Conservation (phyloP, 495 filamentous ascomycete genomes). For the Aspergillus kassunensis region DNA sequence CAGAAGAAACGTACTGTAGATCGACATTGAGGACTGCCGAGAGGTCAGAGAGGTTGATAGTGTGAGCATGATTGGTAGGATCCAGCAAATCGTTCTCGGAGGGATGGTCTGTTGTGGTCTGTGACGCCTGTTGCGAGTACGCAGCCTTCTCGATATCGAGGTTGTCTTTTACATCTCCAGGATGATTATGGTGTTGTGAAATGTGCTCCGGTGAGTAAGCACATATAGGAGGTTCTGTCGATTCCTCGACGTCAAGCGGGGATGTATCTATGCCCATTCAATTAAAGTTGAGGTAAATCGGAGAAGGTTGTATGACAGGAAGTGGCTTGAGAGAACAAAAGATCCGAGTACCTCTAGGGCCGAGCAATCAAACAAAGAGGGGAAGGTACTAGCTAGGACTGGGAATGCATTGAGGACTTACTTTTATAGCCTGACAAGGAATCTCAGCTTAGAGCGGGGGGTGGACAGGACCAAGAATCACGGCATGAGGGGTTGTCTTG, state of each 20-base stretch:
- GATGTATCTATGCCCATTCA: constrained; percentile 43
- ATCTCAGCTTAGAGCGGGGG: constrained; percentile 1
- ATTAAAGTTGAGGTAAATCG: constrained; percentile 20
- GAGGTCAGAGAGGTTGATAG: constrained; percentile 24
- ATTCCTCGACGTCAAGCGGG: constrained; percentile 40
- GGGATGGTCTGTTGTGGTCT: background rate
- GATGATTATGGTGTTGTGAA: constrained; percentile 17
- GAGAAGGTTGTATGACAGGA: background rate
- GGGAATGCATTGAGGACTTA: background rate
- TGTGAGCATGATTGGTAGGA: constrained; percentile 22
- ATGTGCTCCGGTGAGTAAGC: constrained; percentile 24
- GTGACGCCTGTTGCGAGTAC: background rate
- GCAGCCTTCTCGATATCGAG: constrained; percentile 4
- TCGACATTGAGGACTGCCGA: constrained; percentile 27
- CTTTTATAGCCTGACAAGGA: constrained; percentile 10
- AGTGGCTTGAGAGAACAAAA: background rate
- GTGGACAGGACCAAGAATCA: constrained; percentile 1
- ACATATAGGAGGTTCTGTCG: constrained; percentile 46
- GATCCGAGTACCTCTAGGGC: background rate
- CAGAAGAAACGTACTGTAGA: constrained; percentile 20
- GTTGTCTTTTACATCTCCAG: constrained; percentile 18
- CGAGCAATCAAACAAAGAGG: constrained; percentile 4
- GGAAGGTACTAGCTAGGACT: background rate
- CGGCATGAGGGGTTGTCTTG: constrained; percentile 13
- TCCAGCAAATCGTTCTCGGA: background rate